Evolutionary conservation across 768 basidiomycete genomes (phyloP).

Genomic region (Suillus bovinus): DNA sequence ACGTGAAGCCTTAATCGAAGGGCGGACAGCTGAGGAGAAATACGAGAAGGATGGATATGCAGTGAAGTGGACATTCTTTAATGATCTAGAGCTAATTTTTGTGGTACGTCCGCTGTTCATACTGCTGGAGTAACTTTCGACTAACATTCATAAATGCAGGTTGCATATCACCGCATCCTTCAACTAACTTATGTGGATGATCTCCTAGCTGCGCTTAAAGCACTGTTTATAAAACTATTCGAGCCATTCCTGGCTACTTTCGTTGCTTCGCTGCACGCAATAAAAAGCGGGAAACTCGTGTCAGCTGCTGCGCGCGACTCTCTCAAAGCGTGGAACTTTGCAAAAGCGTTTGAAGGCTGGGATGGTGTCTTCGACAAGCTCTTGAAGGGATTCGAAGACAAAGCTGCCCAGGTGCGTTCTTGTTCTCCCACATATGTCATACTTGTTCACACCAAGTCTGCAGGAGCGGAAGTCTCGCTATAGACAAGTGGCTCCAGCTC

Average conservation of each 20-base stretch:
- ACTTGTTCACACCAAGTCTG: conserved; percentile 7
- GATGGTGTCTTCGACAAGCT: conserved; percentile 78
- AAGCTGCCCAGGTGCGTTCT: conserved; percentile 60
- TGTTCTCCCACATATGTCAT: not conserved
- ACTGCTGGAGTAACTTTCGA: conserved; percentile 5
- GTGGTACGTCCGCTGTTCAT: conserved; percentile 59
- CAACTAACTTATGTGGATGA: conserved; percentile 94
- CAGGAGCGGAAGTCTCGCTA: conserved; percentile 77
- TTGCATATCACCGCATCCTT: conserved; percentile 94
- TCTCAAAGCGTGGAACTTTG: conserved; percentile 63
- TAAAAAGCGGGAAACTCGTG: conserved; percentile 43
- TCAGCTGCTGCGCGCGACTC: conserved; percentile 36
- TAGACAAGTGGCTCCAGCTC: conserved; percentile 37
- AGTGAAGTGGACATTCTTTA: conserved; percentile 92
- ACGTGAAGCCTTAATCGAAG: conserved; percentile 90
- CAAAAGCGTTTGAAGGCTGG: conserved; percentile 75
- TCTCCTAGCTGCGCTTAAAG: conserved; percentile 76
- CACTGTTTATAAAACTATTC: conserved; percentile 85
- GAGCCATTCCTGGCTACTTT: conserved; percentile 82
- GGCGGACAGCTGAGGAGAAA: conserved; percentile 74
- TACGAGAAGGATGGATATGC: conserved; percentile 96
- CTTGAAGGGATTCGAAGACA: conserved; percentile 71
- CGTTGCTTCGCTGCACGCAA: conserved; percentile 77
- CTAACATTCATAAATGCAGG: conserved; percentile 44
- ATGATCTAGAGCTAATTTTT: conserved; percentile 95